Evolutionary conservation across 352 stramenopile species (phyloP), one percentile per base, ranked within the genome.

Genomic region (Phytopythium cucurbitacearum): DNA sequence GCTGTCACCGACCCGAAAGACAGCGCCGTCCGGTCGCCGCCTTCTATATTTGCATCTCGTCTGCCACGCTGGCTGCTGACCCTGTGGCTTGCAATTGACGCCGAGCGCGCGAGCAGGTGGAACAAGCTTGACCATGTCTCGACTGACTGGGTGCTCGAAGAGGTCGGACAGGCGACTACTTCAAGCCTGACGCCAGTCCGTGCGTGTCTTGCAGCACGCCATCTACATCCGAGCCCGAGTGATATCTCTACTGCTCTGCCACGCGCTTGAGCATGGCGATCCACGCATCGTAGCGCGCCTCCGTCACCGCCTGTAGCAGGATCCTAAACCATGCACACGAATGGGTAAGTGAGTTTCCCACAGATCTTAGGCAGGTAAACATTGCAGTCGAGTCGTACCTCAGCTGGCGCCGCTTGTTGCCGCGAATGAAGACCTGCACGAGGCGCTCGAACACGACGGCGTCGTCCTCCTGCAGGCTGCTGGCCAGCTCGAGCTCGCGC

Each of bases 261-360:
- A 80, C 69, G 35, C 64, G 50, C 42, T 73, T 70, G 43, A 83
- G 69, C 6, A 69, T 56, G 15, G 50, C 45, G 12, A 66, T 16
- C 74, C 74, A 85, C 34, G 67, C 62, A 28, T 78, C 63, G 48
- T 82, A 85, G 11, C 67, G 61, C 35, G 72, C 74, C 58, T 85
- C 74, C 3, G 59, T 72, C 62, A 85, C 69, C 0, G 71, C 74
- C 60, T 85, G 71, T n/a, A 80, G 60, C 51, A 85, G 57, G 32
- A 65, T 77, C 51, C 71, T 82, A 21, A 13, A 56, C 32, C 36
- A 32, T 28, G 13, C 5, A 57, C 13, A 39, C 40, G 8, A 58
- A 8, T 12, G 43, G 33, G 39, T 36, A 41, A 43, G 13, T 28
- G 21, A 28, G 21, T 28, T 28, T 28, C 21, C 21, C 21, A 28